Evolutionary conservation across 192 early-diverging fungal species (phyloP).

Genomic region (Chytriomyces confervae): DNA sequence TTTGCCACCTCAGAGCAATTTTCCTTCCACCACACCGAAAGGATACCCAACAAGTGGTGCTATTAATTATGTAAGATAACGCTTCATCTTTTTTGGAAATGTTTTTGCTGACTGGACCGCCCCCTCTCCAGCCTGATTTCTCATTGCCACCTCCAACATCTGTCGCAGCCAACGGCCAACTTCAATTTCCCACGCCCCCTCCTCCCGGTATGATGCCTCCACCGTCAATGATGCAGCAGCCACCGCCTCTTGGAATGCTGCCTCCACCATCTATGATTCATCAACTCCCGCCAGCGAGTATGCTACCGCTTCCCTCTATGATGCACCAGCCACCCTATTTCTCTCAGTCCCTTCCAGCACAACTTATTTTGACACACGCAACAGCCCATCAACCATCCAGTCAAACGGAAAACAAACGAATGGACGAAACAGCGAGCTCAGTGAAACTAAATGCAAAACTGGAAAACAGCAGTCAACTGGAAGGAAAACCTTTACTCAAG

Average conservation of each 20-base stretch:
- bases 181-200: background rate
- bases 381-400: background rate
- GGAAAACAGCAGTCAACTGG: no score
- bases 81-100: background rate
- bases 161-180: background rate
- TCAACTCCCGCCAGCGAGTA: background rate
- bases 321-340: no score
- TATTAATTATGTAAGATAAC: background rate
- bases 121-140: conserved; percentile 8
- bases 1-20: background rate
- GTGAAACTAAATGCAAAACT: no score
- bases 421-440: no score
- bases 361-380: background rate
- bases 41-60: background rate
- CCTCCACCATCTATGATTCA: background rate
- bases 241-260: no score
- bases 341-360: no score
- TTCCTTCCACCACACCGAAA: background rate
- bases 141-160: conserved; percentile 11
- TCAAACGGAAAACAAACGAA: no score
- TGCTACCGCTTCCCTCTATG: no score
- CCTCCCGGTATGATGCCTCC: background rate
- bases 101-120: background rate
- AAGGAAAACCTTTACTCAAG: no score
- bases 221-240: background rate